phyloP scores from a whole-genome alignment of 805 yeast genomes.

The Kodamaea kaohsiungensis region DNA sequence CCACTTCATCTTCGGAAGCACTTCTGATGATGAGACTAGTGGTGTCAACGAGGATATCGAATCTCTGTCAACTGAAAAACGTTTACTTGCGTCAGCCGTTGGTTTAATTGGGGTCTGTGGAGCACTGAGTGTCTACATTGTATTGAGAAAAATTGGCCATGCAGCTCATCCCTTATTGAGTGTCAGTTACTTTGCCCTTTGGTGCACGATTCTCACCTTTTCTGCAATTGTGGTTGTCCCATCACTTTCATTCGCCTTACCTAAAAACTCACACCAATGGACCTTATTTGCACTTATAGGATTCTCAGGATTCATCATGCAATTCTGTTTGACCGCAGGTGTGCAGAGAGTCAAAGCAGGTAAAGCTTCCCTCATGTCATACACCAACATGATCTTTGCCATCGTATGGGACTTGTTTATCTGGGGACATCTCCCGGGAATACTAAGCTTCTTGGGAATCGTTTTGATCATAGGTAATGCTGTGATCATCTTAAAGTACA shows the following conservation, averaged over 20 bases:
- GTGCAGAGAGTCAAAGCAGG: conserved; percentile 80
- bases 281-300: conserved; percentile 61
- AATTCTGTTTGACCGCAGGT: conserved; percentile 76
- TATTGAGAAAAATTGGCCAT: conserved; percentile 73
- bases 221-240: conserved; percentile 57
- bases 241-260: conserved; percentile 57
- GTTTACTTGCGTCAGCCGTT: conserved; percentile 62
- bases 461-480: conserved; percentile 68
- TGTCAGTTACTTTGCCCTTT: conserved; percentile 73
- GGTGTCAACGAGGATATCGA: conserved; percentile 43
- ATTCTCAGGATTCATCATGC: conserved; percentile 79
- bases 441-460: conserved; percentile 70
- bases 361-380: conserved; percentile 71
- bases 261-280: conserved; percentile 69
- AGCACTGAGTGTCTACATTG: conserved; percentile 66
- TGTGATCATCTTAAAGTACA: conserved; percentile 53
- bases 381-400: conserved; percentile 78
- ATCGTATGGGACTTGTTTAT: conserved; percentile 69
- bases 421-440: conserved; percentile 73
- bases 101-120: conserved; percentile 71
- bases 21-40: conserved; percentile 30
- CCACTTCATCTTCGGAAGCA: conserved; percentile 58
- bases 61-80: conserved; percentile 50
- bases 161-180: conserved; percentile 78
- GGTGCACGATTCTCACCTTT: conserved; percentile 56